Base-by-base conservation (phyloP, 108 stramenopile species). In the Nannochloropsis oceanica region DNA sequence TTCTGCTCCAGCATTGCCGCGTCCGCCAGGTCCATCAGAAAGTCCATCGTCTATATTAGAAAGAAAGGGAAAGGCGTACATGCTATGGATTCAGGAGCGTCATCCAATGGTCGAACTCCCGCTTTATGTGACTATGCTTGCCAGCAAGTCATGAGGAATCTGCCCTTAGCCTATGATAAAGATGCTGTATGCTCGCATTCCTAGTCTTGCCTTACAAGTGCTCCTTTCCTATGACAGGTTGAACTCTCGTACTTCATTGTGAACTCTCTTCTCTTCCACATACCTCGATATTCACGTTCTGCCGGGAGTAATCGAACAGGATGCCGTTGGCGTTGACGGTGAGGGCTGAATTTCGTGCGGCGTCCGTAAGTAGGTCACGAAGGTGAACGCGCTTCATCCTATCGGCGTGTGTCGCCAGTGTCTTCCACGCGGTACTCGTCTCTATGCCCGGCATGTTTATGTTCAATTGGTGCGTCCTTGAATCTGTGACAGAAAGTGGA, bases 261-360 rank as follows among this genome's bases (percentile, higher is more conserved):
- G 27, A 2, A 7, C 26, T 84, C 14, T 73, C 25, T 79, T 18
- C 13, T 1, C 87, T 82, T 27, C 95, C 97, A 95, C 97, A 94
- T 12, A 95, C 96, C 86, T 96, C 95, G 44, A 93, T 94, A 25
- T 94, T 95, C 24, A 97, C 95, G 79, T 96, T 94, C 86, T 99
- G 99, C 27, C 99, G 93, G 44, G 93, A 93, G 90, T 96, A 99
- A 87, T 99, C 99, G 83, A 98, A 86, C 46, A 96, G 87, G 43
- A 99, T 95, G 44, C 92, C 93, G 22, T 94, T 90, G 87, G 87
- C 81, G 25, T 89, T 86, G 34, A 86, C 84, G 14, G 59, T 85
- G 27, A 91, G 50, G 11, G 86, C 90, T 14, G 46, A 13, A 73
- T 84, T 86, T 2, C 91, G 86, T 24, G 87, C 84, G 24, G 46